These are phyloP conservation scores for Lentinus polychrous DNA, from an alignment of 1,284 basidiomycete genomes.

Conservation along the genomic window DNA sequence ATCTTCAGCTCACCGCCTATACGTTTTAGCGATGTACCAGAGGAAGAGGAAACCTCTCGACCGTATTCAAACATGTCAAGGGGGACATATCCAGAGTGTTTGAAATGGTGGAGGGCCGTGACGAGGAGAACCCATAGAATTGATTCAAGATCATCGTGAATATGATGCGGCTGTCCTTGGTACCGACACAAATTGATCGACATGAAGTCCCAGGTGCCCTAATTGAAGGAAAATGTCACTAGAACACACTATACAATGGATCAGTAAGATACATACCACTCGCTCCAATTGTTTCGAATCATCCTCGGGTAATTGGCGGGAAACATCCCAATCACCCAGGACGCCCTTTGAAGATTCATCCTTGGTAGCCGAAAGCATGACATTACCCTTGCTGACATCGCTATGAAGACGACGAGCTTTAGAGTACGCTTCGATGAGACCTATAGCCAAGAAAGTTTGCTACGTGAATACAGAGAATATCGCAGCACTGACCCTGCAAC, in stretches of 20 bases:
- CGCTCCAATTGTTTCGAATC: too few species aligned
- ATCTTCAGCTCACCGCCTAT: too few species aligned
- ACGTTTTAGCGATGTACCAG: too few species aligned
- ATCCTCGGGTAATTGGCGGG: not conserved
- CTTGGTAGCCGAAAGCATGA: conserved; percentile 6
- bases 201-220: conserved; percentile 13
- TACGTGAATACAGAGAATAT: not conserved
- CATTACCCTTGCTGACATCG: conserved; percentile 10
- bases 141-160: conserved; percentile 14
- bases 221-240: not conserved
- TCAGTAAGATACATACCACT: too few species aligned
- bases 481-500: conserved; percentile 2
- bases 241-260: not conserved
- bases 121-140: conserved; percentile 9
- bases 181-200: conserved; percentile 6
- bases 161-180: conserved; percentile 6
- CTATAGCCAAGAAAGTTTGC: not conserved
- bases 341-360: not conserved
- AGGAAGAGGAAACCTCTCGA: too few species aligned
- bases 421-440: not conserved
- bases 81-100: not conserved
- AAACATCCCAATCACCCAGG: conserved; percentile 12
- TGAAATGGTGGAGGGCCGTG: conserved; percentile 6
- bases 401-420: conserved; percentile 5
- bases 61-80: not conserved